A percentile compares a stretch with the other conserved stretches of the same genome.
phyloP scores from a whole-genome alignment of 768 basidiomycete genomes.

The Coprinellus micaceus region DNA sequence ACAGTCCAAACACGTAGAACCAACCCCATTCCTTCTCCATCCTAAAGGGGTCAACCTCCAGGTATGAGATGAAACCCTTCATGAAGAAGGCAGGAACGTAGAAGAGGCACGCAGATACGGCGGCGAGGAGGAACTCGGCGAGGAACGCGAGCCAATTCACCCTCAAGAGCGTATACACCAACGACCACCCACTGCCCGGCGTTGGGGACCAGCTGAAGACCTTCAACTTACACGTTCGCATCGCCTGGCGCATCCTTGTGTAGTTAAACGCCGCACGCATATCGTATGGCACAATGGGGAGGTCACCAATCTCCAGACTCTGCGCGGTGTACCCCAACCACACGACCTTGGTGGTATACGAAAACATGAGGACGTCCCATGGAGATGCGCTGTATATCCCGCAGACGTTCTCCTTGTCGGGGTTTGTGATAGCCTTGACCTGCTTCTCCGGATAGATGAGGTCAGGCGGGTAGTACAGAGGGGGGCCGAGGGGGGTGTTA shows the following conservation, averaged over 20 bases:
- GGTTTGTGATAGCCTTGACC: slow-evolving; percentile 54
- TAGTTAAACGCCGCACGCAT: slow-evolving; percentile 70
- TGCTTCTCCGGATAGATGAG: slow-evolving; percentile 73
- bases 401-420: slow-evolving; percentile 72
- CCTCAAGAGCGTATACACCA: slow-evolving; percentile 57
- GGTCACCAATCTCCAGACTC: slow-evolving; percentile 81
- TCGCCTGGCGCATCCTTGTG: slow-evolving; percentile 55
- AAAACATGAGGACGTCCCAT: slow-evolving; percentile 70
- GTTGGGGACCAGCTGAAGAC: slow-evolving; percentile 57
- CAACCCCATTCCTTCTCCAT: slow-evolving; percentile 67
- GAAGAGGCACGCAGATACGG: slow-evolving; percentile 56
- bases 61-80: slow-evolving; percentile 53
- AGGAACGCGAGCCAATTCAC: slow-evolving; percentile 46
- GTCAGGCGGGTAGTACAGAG: slow-evolving; percentile 69
- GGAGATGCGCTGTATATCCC: slow-evolving; percentile 56
- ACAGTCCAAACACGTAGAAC: slow-evolving; percentile 48
- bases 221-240: slow-evolving; percentile 47
- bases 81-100: slow-evolving; percentile 68
- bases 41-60: slow-evolving; percentile 60
- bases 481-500: slow-evolving; percentile 72
- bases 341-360: slow-evolving; percentile 84
- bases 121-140: slow-evolving; percentile 48
- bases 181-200: slow-evolving; percentile 60
- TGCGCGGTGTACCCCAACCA: slow-evolving; percentile 73
- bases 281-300: slow-evolving; percentile 73